phyloP scores from a whole-genome alignment of 352 stramenopile species.

The Globisporangium carolinianum region DNA sequence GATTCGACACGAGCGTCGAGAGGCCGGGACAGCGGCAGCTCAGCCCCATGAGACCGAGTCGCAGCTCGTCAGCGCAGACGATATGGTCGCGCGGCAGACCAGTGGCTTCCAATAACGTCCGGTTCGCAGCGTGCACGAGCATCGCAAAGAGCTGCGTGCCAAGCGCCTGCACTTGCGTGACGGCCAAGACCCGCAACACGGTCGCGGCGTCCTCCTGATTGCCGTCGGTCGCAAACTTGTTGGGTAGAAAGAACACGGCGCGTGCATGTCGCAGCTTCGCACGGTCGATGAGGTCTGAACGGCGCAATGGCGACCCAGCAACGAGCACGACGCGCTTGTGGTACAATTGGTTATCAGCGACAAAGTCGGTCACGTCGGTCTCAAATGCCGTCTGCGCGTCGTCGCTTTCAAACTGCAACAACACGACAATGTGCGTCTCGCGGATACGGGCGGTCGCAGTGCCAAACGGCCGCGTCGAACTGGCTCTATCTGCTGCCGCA shows the following conservation, averaged over 20 bases:
- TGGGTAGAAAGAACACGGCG: constrained; percentile 80
- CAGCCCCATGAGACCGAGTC: constrained; percentile 76
- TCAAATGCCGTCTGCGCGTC: constrained; percentile 42
- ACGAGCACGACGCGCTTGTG: constrained; percentile 78
- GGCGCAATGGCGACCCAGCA: constrained; percentile 55
- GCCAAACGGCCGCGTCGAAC: too few relatives aligned
- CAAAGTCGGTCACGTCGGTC: constrained; percentile 56
- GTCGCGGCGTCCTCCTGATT: constrained; percentile 81
- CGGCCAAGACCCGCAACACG: constrained; percentile 71
- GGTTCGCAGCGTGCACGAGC: constrained; percentile 81
- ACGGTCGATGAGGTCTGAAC: constrained; percentile 37
- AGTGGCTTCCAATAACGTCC: constrained; percentile 64
- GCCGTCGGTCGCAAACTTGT: constrained; percentile 74
- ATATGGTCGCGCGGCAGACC: constrained; percentile 64
- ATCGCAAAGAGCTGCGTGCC: constrained; percentile 77
- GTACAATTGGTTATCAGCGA: constrained; percentile 61
- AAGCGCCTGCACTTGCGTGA: constrained; percentile 54
- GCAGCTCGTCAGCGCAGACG: constrained; percentile 77
- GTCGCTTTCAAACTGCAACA: constrained; percentile 70
- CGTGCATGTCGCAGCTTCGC: constrained; percentile 59
- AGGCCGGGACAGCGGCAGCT: constrained; percentile 77
- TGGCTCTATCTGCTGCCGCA: too few relatives aligned
- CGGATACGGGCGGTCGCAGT: constrained; percentile 23
- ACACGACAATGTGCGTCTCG: constrained; percentile 73
- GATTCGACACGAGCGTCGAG: constrained; percentile 79